phyloP scores from a whole-genome alignment of 345 rosid genomes.

The Aquilaria yunnanensis region DNA sequence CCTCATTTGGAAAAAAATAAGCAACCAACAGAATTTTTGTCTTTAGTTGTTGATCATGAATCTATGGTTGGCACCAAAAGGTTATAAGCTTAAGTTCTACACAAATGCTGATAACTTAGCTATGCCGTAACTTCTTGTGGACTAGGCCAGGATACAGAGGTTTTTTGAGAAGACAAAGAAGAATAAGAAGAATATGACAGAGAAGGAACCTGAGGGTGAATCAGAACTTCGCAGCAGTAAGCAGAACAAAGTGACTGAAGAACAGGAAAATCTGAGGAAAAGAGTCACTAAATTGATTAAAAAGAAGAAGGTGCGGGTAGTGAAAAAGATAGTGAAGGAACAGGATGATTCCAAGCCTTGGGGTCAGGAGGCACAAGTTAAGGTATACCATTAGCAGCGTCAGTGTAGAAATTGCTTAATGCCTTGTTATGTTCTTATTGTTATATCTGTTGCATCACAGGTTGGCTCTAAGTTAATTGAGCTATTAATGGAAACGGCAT shows the following conservation, averaged over 20 bases:
- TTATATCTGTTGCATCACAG: conserved; percentile 37
- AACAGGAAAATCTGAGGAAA: conserved; percentile 52
- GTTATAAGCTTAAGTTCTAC: too few relatives aligned
- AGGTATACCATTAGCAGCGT: conserved; percentile 44
- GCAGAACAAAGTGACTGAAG: conserved; percentile 30
- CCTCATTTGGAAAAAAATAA: too few relatives aligned
- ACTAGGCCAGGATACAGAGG: conserved; percentile 65
- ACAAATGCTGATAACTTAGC: conserved; percentile 12
- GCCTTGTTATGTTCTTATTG: conserved; percentile 6
- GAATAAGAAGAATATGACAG: conserved; percentile 35
- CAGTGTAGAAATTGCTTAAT: conserved; percentile 6
- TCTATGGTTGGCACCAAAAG: too few relatives aligned
- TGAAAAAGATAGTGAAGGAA: conserved; percentile 50
- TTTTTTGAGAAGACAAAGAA: conserved; percentile 71
- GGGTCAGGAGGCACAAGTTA: conserved; percentile 88
- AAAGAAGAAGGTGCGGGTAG: conserved; percentile 55
- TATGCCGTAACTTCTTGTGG: conserved; percentile 9
- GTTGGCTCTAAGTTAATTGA: conserved; percentile 88
- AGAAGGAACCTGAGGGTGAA: conserved; percentile 20
- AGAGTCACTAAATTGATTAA: conserved; percentile 51
- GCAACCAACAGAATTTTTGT: too few relatives aligned
- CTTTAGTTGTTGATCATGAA: too few relatives aligned
- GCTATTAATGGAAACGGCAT: conserved; percentile 74
- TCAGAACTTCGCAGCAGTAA: conserved; percentile 29
- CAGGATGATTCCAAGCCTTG: conserved; percentile 63